Evolutionary conservation across 129 eudicot species (phyloP).

Genomic region (Scalesia atractyloides): DNA sequence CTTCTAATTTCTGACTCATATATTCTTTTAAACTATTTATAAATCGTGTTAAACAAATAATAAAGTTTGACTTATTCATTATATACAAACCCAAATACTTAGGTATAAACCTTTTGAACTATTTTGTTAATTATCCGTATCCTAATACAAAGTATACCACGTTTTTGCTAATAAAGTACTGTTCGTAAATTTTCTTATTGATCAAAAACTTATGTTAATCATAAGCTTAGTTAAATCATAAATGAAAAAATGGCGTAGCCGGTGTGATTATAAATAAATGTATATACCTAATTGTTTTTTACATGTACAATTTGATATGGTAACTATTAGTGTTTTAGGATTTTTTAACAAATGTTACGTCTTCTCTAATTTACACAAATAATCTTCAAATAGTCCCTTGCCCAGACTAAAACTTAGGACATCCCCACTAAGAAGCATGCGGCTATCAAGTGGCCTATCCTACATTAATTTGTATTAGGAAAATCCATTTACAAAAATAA

Average conservation of each 20-base stretch:
- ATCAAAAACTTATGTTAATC: neutral
- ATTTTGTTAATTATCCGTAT: neutral
- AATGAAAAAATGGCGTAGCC: neutral
- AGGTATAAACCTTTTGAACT: neutral
- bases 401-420: too few species aligned
- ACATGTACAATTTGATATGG: too few species aligned
- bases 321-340: too few species aligned
- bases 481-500: too few species aligned
- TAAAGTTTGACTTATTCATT: constrained; percentile 23
- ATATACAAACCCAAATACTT: neutral
- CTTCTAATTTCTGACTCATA: constrained; percentile 27
- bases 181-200: neutral
- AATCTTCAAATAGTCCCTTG: too few species aligned
- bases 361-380: too few species aligned
- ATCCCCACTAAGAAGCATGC: too few species aligned
- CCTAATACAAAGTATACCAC: neutral
- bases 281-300: too few species aligned
- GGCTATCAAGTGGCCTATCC: too few species aligned
- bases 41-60: neutral
- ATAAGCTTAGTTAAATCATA: too few species aligned
- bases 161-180: neutral
- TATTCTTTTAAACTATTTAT: neutral
- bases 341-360: too few species aligned
- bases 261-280: neutral
- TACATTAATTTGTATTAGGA: too few species aligned